A percentile compares a stretch with the other conserved stretches of the same genome.
Conservation (phyloP, 164 flowering plant species). For the Akebia trifoliata region DNA sequence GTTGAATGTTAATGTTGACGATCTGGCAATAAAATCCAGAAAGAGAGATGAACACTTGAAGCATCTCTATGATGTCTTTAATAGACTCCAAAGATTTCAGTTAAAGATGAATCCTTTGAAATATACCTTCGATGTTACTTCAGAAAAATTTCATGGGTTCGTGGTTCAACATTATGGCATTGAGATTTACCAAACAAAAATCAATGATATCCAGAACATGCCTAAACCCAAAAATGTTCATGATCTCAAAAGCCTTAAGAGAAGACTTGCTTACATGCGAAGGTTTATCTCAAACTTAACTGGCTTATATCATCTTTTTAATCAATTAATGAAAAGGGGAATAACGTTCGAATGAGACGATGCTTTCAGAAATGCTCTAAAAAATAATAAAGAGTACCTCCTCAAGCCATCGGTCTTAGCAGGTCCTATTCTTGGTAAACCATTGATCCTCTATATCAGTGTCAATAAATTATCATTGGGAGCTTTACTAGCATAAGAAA, state of each 20-base stretch:
- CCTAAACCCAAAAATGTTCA: neutral
- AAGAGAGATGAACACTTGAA: neutral
- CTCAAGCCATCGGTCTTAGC: neutral
- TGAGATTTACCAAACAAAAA: neutral
- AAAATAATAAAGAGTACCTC: neutral
- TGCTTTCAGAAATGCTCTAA: neutral
- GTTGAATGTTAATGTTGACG: neutral
- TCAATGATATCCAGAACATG: neutral
- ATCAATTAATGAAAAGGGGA: no score
- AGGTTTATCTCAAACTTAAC: neutral
- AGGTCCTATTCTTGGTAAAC: neutral
- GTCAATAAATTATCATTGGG: neutral
- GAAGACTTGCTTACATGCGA: neutral
- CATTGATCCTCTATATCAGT: neutral
- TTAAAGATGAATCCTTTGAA: neutral
- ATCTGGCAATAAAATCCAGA: neutral
- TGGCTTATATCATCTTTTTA: neutral
- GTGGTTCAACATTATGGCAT: neutral
- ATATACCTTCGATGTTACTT: neutral
- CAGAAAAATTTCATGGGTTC: neutral
- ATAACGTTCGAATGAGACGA: neutral
- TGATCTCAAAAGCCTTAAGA: neutral
- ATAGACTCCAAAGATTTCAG: neutral
- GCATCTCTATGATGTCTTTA: neutral
- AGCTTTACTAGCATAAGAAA: no score